Conservation (phyloP, 163 green algal species). For the Chlorella variabilis region DNA sequence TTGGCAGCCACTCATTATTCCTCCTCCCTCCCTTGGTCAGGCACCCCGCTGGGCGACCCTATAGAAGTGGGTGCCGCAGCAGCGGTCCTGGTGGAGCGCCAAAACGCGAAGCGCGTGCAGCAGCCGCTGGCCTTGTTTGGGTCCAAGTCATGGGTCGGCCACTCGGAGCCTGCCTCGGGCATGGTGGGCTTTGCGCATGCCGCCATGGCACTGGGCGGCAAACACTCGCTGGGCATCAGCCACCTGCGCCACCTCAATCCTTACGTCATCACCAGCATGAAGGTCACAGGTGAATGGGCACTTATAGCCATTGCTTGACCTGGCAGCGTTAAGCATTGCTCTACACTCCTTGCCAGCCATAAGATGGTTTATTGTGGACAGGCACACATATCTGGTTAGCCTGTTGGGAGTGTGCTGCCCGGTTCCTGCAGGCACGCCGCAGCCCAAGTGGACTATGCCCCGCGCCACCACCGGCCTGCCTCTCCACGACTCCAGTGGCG, state of each 20-base stretch:
- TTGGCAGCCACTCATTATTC: too few species aligned
- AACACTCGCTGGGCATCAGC: conserved; percentile 44
- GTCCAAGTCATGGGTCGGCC: conserved; percentile 77
- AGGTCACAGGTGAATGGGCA: conserved; percentile 41
- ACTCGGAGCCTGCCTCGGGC: conserved; percentile 83
- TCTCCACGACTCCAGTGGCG: not conserved
- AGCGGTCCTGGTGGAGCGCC: conserved; percentile 64
- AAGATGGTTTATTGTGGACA: not conserved
- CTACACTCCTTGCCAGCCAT: not conserved
- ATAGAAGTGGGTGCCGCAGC: conserved; percentile 81
- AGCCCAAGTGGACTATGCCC: conserved; percentile 36
- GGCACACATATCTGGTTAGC: too few species aligned
- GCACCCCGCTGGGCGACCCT: conserved; percentile 85
- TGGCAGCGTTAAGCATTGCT: too few species aligned
- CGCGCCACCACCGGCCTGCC: conserved; percentile 21
- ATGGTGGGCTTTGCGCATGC: conserved; percentile 74
- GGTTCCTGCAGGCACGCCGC: conserved; percentile 1
- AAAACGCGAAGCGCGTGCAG: conserved; percentile 19
- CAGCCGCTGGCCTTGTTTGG: conserved; percentile 24
- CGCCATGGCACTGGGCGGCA: conserved; percentile 25
- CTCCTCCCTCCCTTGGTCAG: conserved; percentile 36
- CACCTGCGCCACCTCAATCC: conserved; percentile 75
- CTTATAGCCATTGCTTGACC: too few species aligned
- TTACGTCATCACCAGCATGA: conserved; percentile 59
- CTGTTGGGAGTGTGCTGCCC: too few species aligned